Base-by-base conservation (phyloP, 352 stramenopile species). In the Blastocystis sp. region DNA sequence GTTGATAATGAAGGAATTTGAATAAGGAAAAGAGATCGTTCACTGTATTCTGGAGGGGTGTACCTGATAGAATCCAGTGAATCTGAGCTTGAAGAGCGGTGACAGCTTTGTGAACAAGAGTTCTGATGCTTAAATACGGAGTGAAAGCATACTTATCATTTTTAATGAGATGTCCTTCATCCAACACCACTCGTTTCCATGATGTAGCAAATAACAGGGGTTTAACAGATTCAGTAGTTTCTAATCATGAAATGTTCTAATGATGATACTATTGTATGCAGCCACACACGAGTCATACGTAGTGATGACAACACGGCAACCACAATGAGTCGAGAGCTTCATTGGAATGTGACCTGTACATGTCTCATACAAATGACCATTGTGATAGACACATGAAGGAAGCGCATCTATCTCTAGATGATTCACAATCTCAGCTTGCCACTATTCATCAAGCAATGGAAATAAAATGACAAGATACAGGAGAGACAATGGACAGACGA, bases 91-190 rank as follows among this genome's bases (percentile, higher is more conserved):
- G 81, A 1, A 96, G 0, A 90, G 64, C 17, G 9, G 62, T 30
- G 33, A 62, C 53, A 6, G 91, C 91, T 53, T 93, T 95, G 17
- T 59, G 90, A 30, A 69, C 77, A 24, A 53, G 68, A 44, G 44
- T 76, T 91, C 51, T 76, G 27, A 81, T 91, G 7, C 11, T 35
- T 7, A 35, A 54, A 19, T 92, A 91, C 24, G 92, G 92, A 68
- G 94, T 94, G 88, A 95, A 94, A 44, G 76, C 91, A n/a, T 93
- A 95, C 48, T 90, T 58, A 35, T 93, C 92, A 77, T 95, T 97
- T 91, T 96, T 96, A 90, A 97, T 97, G 51, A 92, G 95, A 90
- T 97, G 94, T 3, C 93, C 94, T 90, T 97, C 94, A 89, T 97
- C 94, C 15, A 97, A 91, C 79, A 97, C 95, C n/a, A 97, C 90